Conservation (phyloP, 257 asterid genomes). For the Nicotiana obtusifolia region DNA sequence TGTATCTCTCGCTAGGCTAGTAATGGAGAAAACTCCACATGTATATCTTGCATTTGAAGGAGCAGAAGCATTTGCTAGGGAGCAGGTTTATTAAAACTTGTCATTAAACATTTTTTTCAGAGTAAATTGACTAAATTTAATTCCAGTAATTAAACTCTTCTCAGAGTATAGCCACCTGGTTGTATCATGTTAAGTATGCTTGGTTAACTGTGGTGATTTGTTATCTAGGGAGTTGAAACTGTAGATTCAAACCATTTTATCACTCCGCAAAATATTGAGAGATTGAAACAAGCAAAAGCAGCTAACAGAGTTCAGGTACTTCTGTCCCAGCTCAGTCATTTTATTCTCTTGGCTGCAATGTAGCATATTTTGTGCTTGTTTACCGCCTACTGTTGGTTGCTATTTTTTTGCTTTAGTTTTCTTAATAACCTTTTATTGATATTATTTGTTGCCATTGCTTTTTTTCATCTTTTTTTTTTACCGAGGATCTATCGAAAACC, state of each 20-base stretch:
- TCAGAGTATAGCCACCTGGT: neutral
- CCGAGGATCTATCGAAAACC: too few relatives aligned
- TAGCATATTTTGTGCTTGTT: too few relatives aligned
- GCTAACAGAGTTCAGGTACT: conserved; percentile 86
- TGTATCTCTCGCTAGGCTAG: conserved; percentile 77
- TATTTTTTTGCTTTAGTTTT: too few relatives aligned
- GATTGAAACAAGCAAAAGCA: conserved; percentile 82
- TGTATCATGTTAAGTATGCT: too few relatives aligned
- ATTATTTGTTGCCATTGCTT: too few relatives aligned
- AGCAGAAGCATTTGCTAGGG: conserved; percentile 85
- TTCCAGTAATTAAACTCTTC: too few relatives aligned
- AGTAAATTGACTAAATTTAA: neutral
- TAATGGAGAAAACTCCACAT: conserved; percentile 95
- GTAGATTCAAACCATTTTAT: conserved; percentile 56
- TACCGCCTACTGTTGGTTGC: too few relatives aligned
- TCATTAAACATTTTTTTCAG: too few relatives aligned
- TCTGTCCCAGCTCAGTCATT: neutral
- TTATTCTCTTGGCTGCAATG: neutral
- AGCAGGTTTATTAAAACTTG: conserved; percentile 40
- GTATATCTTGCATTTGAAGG: conserved; percentile 83
- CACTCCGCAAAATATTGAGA: conserved; percentile 68
- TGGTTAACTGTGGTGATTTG: neutral
- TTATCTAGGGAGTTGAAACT: conserved; percentile 61
- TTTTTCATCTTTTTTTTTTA: too few relatives aligned
- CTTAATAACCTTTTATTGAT: too few relatives aligned